These are phyloP conservation scores for Blastomyces parvus DNA, from an alignment of 2,329 filamentous ascomycete genomes.

Conservation along the genomic window DNA sequence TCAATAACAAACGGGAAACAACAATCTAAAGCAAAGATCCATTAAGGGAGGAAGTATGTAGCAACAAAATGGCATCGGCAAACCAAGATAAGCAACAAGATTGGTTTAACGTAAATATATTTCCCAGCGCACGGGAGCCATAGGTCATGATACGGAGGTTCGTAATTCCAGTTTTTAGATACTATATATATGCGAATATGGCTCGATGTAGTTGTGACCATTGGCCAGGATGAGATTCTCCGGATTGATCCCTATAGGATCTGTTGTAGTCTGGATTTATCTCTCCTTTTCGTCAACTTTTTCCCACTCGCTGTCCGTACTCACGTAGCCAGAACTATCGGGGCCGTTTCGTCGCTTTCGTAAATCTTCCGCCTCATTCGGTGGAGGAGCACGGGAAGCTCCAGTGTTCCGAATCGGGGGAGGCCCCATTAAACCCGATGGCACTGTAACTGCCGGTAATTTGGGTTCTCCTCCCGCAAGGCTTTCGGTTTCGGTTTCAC, in stretches of 20 bases:
- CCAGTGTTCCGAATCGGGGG: slow-evolving; percentile 5
- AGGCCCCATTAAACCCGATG: slow-evolving; percentile 10
- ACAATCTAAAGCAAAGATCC: background rate
- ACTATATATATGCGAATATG: background rate
- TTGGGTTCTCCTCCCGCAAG: slow-evolving; percentile 18
- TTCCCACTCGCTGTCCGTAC: slow-evolving; percentile 97
- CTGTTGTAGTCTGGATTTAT: slow-evolving; percentile 1
- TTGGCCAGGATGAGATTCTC: background rate
- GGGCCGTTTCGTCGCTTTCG: slow-evolving; percentile 39
- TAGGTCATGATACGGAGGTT: background rate
- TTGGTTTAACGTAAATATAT: background rate
- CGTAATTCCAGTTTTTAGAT: background rate
- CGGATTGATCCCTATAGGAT: background rate
- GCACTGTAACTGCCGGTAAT: slow-evolving; percentile 11
- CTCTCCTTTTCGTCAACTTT: slow-evolving; percentile 68
- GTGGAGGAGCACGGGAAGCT: slow-evolving; percentile 8
- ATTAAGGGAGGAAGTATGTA: background rate
- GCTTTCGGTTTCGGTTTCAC: slow-evolving; percentile 37
- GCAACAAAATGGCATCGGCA: background rate
- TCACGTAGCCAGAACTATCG: slow-evolving; percentile 48
- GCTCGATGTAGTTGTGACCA: background rate
- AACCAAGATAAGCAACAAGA: background rate
- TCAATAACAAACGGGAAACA: background rate
- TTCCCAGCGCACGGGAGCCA: background rate
- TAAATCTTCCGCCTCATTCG: slow-evolving; percentile 23